These are phyloP conservation scores for Cadophora luteo-olivacea DNA, from an alignment of 2,329 filamentous ascomycete species.

Conservation along the genomic window DNA sequence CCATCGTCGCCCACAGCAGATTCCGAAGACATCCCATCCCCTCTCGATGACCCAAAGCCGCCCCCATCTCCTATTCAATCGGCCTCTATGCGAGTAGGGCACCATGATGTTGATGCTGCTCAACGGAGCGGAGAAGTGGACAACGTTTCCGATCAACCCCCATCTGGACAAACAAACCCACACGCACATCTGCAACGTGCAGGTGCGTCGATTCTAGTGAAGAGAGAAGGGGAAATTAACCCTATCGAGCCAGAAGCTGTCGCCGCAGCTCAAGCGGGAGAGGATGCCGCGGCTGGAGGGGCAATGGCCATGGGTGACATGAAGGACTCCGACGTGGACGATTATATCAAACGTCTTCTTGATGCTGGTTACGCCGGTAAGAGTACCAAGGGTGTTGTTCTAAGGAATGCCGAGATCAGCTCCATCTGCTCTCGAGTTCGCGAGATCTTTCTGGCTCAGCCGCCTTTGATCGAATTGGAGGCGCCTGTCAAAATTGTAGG, in stretches of 20 bases:
- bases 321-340: slow-evolving; percentile 92
- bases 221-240: slow-evolving; percentile 68
- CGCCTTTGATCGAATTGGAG: slow-evolving; percentile 87
- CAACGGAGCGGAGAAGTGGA: slow-evolving; percentile 91
- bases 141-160: slow-evolving; percentile 89
- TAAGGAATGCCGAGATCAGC: slow-evolving; percentile 97
- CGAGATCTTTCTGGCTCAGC: slow-evolving; percentile 90
- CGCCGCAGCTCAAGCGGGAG: slow-evolving; percentile 47
- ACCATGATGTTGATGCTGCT: slow-evolving; percentile 80
- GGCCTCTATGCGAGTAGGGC: slow-evolving; percentile 72
- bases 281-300: slow-evolving; percentile 54
- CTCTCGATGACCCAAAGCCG: slow-evolving; percentile 59
- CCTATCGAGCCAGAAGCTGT: slow-evolving; percentile 59
- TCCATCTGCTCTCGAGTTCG: slow-evolving; percentile 90
- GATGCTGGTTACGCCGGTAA: slow-evolving; percentile 97
- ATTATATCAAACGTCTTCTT: slow-evolving; percentile 93
- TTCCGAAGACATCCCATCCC: slow-evolving; percentile 52
- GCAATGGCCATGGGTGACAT: slow-evolving; percentile 85
- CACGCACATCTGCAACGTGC: slow-evolving; percentile 69
- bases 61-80: slow-evolving; percentile 91
- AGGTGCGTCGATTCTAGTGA: slow-evolving; percentile 91
- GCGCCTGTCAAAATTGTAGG: slow-evolving; percentile 98
- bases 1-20: slow-evolving; percentile 39
- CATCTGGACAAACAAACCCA: slow-evolving; percentile 67
- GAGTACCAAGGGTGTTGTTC: slow-evolving; percentile 94